Conservation (phyloP, 352 stramenopile genomes). For the Phytophthora pseudosyringae region DNA sequence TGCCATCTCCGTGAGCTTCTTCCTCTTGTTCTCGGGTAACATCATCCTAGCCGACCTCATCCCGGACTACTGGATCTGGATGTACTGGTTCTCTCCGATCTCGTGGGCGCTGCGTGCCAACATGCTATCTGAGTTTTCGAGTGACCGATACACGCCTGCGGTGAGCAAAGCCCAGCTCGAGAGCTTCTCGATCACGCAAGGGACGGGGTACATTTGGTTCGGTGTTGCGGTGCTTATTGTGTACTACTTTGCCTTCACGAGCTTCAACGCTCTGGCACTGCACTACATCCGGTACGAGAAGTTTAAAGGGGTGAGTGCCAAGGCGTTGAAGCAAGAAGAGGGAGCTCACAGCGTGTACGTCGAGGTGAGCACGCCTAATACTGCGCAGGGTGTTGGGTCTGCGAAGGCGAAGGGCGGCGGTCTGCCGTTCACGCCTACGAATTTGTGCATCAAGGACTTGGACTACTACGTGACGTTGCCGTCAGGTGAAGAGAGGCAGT, state of each 20-base stretch:
- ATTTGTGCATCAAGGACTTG: slow-evolving; percentile 58
- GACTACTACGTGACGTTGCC: slow-evolving; percentile 70
- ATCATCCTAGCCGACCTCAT: slow-evolving; percentile 61
- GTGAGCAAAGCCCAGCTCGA: slow-evolving; percentile 31
- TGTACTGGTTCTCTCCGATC: slow-evolving; percentile 55
- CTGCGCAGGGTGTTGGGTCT: background rate
- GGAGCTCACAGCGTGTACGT: slow-evolving; percentile 42
- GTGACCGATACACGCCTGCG: slow-evolving; percentile 35
- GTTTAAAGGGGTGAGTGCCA: slow-evolving; percentile 47
- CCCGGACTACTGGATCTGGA: slow-evolving; percentile 41
- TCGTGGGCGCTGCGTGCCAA: slow-evolving; percentile 48
- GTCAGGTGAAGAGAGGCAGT: slow-evolving; percentile 56
- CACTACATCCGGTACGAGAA: slow-evolving; percentile 60
- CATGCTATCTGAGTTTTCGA: slow-evolving; percentile 54
- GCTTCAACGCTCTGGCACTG: slow-evolving; percentile 45
- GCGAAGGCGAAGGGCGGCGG: slow-evolving; percentile 27
- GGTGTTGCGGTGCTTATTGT: slow-evolving; percentile 40
- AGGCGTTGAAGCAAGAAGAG: slow-evolving; percentile 39
- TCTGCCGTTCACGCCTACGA: slow-evolving; percentile 49
- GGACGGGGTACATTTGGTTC: slow-evolving; percentile 52
- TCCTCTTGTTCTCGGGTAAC: slow-evolving; percentile 64
- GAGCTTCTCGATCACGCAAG: slow-evolving; percentile 51
- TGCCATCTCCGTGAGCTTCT: slow-evolving; percentile 51
- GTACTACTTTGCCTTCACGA: slow-evolving; percentile 59
- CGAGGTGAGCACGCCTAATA: slow-evolving; percentile 34